Evolutionary conservation across 257 asterid species (phyloP).

Genomic region (Parsonsia alboflavescens): DNA sequence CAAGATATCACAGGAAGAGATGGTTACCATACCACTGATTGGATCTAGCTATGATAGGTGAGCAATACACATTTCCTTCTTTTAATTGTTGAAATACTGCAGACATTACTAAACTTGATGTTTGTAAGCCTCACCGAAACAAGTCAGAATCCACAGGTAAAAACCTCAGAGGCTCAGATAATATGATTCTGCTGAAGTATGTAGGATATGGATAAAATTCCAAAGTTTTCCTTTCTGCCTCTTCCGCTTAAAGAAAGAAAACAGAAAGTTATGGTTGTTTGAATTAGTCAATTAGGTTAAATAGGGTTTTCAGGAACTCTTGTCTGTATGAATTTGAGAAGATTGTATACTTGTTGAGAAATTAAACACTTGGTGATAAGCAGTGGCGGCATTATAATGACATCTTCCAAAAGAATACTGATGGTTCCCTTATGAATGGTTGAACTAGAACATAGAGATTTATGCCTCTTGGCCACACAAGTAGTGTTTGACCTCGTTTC

Average conservation of each 20-base stretch:
- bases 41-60: slow-evolving; percentile 97
- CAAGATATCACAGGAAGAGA: slow-evolving; percentile 94
- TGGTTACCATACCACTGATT: slow-evolving; percentile 93
- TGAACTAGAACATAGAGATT: no score
- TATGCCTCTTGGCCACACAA: neutral
- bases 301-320: neutral
- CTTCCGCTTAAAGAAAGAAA: neutral
- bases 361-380: no score
- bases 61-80: slow-evolving; percentile 2
- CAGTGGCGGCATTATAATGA: neutral
- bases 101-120: no score
- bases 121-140: no score
- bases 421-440: no score
- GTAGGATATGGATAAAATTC: neutral
- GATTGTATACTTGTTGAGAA: neutral
- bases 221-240: neutral
- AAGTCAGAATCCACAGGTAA: no score
- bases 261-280: neutral
- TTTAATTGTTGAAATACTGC: neutral
- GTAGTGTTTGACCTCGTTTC: neutral
- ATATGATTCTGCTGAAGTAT: neutral
- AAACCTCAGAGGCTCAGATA: no score
- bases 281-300: neutral
- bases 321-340: no score
- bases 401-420: neutral